Evolutionary conservation across 106 monocot species (phyloP).

Genomic region (Xerophyta viscosa): DNA sequence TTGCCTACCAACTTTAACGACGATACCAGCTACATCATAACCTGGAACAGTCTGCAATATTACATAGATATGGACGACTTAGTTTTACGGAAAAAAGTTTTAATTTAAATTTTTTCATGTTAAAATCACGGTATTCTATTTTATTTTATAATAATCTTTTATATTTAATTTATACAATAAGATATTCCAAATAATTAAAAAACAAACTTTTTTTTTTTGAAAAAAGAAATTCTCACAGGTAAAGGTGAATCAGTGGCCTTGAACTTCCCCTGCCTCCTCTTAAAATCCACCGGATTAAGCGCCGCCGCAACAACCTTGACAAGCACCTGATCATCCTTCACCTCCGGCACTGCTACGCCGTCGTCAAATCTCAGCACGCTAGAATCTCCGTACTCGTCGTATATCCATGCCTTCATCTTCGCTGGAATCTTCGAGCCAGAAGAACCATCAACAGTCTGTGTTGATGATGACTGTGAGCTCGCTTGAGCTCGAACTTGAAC

Average conservation of each 20-base stretch:
- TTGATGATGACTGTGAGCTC: no score
- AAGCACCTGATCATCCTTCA: conserved; percentile 84
- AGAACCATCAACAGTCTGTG: conserved; percentile 9
- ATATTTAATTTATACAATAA: no score
- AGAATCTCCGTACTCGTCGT: conserved; percentile 69
- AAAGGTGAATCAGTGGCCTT: conserved; percentile 79
- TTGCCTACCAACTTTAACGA: conserved; percentile 79
- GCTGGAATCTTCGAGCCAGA: conserved; percentile 23
- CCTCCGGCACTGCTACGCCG: conserved; percentile 47
- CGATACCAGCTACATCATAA: conserved; percentile 86
- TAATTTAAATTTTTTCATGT: no score
- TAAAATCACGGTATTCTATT: no score
- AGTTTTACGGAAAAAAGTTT: no score
- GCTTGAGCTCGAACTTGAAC: background rate
- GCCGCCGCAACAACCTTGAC: conserved; percentile 79
- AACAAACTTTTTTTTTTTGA: no score
- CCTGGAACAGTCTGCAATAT: conserved; percentile 90
- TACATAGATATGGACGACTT: no score
- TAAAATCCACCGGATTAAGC: conserved; percentile 86
- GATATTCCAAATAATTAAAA: no score
- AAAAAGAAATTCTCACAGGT: conserved; percentile 44
- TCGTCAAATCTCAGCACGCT: conserved; percentile 51
- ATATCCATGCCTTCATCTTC: conserved; percentile 85
- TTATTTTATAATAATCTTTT: no score
- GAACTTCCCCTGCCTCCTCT: conserved; percentile 86